These are phyloP conservation scores for Nakazawaea wickerhamii DNA, from an alignment of 805 yeast genomes.

Conservation along the genomic window DNA sequence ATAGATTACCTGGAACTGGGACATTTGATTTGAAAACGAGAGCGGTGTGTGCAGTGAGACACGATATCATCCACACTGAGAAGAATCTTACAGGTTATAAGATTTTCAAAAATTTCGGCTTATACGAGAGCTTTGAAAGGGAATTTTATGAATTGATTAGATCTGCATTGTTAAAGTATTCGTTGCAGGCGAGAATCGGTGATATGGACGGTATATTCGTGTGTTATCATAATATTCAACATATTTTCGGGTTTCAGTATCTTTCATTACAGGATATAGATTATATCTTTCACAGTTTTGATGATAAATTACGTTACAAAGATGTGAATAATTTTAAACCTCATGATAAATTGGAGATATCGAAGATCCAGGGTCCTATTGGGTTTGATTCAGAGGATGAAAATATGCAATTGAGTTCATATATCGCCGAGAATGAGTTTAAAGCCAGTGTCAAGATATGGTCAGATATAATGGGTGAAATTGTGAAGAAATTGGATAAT, in stretches of 20 bases:
- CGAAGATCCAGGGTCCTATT: conserved; percentile 8
- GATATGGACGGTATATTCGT: conserved; percentile 95
- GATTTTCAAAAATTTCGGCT: conserved; percentile 55
- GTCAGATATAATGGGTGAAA: conserved; percentile 35
- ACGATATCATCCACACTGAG: conserved; percentile 58
- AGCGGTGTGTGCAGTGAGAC: conserved; percentile 82
- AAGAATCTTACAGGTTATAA: conserved; percentile 59
- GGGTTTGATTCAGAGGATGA: conserved; percentile 16
- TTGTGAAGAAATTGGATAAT: conserved; percentile 27
- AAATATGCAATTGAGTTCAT: conserved; percentile 34
- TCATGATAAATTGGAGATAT: conserved; percentile 1
- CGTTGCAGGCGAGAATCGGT: conserved; percentile 90
- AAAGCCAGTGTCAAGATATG: conserved; percentile 51
- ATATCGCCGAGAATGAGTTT: conserved; percentile 66
- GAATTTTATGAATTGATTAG: conserved; percentile 73
- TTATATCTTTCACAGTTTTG: conserved; percentile 46
- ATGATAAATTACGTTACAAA: conserved; percentile 19
- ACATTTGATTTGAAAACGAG: conserved; percentile 89
- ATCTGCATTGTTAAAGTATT: conserved; percentile 76
- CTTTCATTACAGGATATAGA: conserved; percentile 73
- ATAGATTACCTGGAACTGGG: conserved; percentile 80
- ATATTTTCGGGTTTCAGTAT: conserved; percentile 88
- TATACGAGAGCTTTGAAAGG: conserved; percentile 73
- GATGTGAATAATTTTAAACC: conserved; percentile 11
- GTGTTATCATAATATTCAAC: conserved; percentile 80